Evolutionary conservation across 2,329 filamentous ascomycete genomes (phyloP), one percentile per base, ranked within the genome.

Genomic region (Teratosphaeria viscida): DNA sequence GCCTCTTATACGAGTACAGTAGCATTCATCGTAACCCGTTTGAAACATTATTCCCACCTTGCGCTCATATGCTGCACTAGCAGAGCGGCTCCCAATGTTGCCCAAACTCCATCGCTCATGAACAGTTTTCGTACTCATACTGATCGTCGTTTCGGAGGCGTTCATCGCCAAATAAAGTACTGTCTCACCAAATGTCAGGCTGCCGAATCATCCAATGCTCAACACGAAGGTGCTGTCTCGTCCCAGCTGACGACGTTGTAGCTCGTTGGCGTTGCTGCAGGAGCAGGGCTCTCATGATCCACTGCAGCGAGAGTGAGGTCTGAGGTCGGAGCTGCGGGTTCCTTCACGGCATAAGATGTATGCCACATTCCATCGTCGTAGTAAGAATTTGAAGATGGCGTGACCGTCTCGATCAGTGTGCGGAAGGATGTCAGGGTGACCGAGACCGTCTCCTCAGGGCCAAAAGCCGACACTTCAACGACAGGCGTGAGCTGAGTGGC

Each of bases 301-400:
- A 32, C 5, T 32, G 29, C 29, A 3, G 29, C 2, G 37, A 14
- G 11, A 14, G 37, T 43, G 12, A 43, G 37, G 16, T 14, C 16
- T n/a, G 37, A 14, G 14, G 37, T 43, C 16, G 37, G n/a, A 14
- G 37, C 37, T 37, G 27, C 7, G 14, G 12, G 1, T n/a, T 5
- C 12, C 39, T 56, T 56, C 34, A 63, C 47, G 10, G 67, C 65
- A 62, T 78, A 78, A 26, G 61, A 67, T 5, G 76, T 78, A 61
- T 78, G 75, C 75, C 76, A 78, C 65, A 75, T 64, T n/a, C 76
- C 76, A 57, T 76, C 66, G 59, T 78, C 76, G 59, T 78, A 78
- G 67, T 74, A 77, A 37, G 63, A 57, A 6, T 66, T 66, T 29
- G 68, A 56, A 10, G 62, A 62, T 32, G 64, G 57, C 4, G 63